A percentile compares a stretch with the other conserved stretches of the same genome.
Evolutionary conservation across 2,329 filamentous ascomycete genomes (phyloP).

Genomic region (Onygenales sp.): DNA sequence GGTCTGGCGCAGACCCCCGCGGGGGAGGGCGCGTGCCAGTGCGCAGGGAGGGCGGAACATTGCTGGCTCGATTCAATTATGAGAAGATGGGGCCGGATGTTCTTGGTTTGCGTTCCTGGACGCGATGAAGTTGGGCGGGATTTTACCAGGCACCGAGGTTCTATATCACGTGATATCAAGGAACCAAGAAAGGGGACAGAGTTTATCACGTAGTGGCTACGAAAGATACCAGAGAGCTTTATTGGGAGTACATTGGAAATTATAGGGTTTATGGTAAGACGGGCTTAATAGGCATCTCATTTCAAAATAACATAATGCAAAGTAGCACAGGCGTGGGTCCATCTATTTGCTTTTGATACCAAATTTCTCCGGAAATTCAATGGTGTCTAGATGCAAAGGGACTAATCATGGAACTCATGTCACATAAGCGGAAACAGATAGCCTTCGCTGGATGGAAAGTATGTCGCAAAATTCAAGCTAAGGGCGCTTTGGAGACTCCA

Average conservation of each 20-base stretch:
- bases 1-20: background rate
- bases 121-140: background rate
- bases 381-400: background rate
- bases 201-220: background rate
- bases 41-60: slow-evolving; percentile 1
- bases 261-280: no score
- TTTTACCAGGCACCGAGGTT: background rate
- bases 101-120: background rate
- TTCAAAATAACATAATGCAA: no score
- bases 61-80: background rate
- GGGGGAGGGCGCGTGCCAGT: background rate
- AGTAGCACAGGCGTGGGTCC: no score
- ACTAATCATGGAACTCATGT: background rate
- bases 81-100: background rate
- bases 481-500: background rate
- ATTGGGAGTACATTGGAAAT: no score
- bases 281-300: no score
- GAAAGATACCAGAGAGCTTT: no score
- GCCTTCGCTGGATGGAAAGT: background rate
- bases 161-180: background rate
- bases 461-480: background rate
- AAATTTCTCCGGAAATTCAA: background rate
- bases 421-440: background rate
- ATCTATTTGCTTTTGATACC: background rate
- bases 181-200: background rate